A percentile compares a stretch with the other conserved stretches of the same genome.
phyloP scores from a whole-genome alignment of 805 yeast genomes.

The Komagataella populi region DNA sequence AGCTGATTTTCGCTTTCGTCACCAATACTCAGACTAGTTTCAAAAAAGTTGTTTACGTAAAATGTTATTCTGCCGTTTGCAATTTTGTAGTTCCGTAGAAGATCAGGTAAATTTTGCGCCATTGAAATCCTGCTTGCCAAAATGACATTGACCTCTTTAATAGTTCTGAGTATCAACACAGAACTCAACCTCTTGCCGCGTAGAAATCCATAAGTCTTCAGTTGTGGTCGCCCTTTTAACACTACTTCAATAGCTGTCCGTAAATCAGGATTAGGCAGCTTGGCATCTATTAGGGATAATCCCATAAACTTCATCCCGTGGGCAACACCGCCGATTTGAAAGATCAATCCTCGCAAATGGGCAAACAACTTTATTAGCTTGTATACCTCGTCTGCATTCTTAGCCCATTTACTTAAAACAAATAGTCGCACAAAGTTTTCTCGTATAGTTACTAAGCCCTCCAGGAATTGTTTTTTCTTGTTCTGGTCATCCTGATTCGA shows the following conservation, averaged over 20 bases:
- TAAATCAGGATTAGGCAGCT: conserved; percentile 84
- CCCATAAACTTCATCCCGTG: conserved; percentile 55
- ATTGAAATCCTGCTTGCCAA: conserved; percentile 66
- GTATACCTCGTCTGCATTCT: conserved; percentile 55
- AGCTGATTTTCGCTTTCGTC: conserved; percentile 55
- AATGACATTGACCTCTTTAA: conserved; percentile 58
- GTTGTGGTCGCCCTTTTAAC: conserved; percentile 60
- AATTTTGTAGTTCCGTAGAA: conserved; percentile 50
- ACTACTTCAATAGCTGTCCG: conserved; percentile 80
- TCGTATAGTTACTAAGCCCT: conserved; percentile 55
- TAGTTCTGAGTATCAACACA: conserved; percentile 40
- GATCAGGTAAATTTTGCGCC: conserved; percentile 46
- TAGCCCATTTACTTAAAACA: conserved; percentile 83
- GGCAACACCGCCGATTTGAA: conserved; percentile 20
- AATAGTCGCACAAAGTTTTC: conserved; percentile 77
- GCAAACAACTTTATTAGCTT: conserved; percentile 74
- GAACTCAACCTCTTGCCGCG: conserved; percentile 36
- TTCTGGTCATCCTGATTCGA: conserved; percentile 36
- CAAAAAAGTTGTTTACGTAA: conserved; percentile 49
- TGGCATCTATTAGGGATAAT: conserved; percentile 73
- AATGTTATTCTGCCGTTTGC: conserved; percentile 68
- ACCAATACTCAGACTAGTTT: conserved; percentile 66
- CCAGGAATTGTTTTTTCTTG: conserved; percentile 58
- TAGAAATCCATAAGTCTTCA: conserved; percentile 50
- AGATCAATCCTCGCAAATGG: conserved; percentile 52